Percentiles rank a stretch among this genome's conserved stretches.
These are phyloP conservation scores for Penicillium coffeae DNA, from an alignment of 495 filamentous ascomycete genomes.

Conservation along the genomic window DNA sequence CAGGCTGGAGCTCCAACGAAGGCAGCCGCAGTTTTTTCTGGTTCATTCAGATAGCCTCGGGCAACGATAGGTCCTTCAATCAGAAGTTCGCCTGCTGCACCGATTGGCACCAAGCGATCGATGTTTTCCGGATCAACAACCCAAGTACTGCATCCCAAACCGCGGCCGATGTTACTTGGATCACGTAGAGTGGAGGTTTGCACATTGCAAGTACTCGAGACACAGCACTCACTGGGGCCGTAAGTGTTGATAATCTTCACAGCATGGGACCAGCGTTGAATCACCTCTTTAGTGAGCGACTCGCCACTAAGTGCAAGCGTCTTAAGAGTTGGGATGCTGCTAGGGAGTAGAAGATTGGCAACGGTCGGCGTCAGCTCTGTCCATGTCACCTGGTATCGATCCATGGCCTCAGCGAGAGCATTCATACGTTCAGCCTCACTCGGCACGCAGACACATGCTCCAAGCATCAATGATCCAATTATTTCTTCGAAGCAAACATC, in stretches of 20 bases:
- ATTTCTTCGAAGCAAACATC: background rate
- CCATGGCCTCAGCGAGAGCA: slow-evolving; percentile 6
- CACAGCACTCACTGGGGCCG: slow-evolving; percentile 22
- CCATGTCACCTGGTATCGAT: slow-evolving; percentile 6
- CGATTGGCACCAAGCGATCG: slow-evolving; percentile 30
- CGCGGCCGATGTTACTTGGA: slow-evolving; percentile 27
- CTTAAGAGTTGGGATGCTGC: slow-evolving; percentile 10
- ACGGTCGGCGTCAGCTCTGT: slow-evolving; percentile 15
- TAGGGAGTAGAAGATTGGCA: slow-evolving; percentile 8
- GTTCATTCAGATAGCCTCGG: slow-evolving; percentile 41
- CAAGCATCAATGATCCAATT: slow-evolving; percentile 11
- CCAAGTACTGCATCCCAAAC: slow-evolving; percentile 35
- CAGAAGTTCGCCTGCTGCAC: slow-evolving; percentile 40
- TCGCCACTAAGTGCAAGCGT: slow-evolving; percentile 24
- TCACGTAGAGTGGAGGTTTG: background rate
- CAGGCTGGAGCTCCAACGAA: slow-evolving; percentile 21
- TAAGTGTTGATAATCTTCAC: slow-evolving; percentile 19
- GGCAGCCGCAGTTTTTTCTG: slow-evolving; percentile 26
- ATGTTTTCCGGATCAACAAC: slow-evolving; percentile 35
- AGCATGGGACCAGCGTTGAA: slow-evolving; percentile 37
- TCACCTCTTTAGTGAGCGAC: slow-evolving; percentile 2
- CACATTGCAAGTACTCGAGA: background rate
- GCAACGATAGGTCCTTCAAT: slow-evolving; percentile 40
- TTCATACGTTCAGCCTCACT: slow-evolving; percentile 14
- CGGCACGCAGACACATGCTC: slow-evolving; percentile 23